Evolutionary conservation across 371 early-diverging fungal species (phyloP).

Genomic region (Mucor lusitanicus): DNA sequence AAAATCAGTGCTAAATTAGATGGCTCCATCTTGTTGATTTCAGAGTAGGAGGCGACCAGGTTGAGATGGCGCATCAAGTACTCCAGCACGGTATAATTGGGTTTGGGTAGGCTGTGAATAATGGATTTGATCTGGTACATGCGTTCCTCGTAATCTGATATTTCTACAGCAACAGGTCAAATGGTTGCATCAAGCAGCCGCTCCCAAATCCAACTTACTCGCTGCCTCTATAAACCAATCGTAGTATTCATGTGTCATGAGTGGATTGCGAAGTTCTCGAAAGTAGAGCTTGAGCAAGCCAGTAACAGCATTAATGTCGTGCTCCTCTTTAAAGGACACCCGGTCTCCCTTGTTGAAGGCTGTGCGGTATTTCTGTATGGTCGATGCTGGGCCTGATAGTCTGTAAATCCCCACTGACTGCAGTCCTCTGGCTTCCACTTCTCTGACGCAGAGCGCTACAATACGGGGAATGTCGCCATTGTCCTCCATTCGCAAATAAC

Average conservation of each 20-base stretch:
- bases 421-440: slow-evolving; percentile 69
- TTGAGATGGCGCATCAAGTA: slow-evolving; percentile 73
- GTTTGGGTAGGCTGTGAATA: slow-evolving; percentile 70
- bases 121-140: slow-evolving; percentile 70
- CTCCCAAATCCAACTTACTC: slow-evolving; percentile 45
- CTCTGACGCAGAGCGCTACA: slow-evolving; percentile 63
- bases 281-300: slow-evolving; percentile 81
- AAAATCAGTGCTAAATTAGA: slow-evolving; percentile 85
- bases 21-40: slow-evolving; percentile 87
- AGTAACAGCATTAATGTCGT: slow-evolving; percentile 79
- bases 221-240: slow-evolving; percentile 77
- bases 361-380: slow-evolving; percentile 66
- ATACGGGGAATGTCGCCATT: slow-evolving; percentile 61
- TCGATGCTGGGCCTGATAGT: slow-evolving; percentile 75
- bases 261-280: slow-evolving; percentile 76
- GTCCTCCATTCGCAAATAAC: slow-evolving; percentile 48
- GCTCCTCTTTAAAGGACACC: slow-evolving; percentile 53
- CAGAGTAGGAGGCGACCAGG: slow-evolving; percentile 61
- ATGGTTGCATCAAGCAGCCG: not conserved
- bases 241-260: slow-evolving; percentile 79
- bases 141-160: slow-evolving; percentile 73
- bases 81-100: slow-evolving; percentile 71
- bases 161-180: slow-evolving; percentile 43
- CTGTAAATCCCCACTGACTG: slow-evolving; percentile 80
- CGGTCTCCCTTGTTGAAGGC: slow-evolving; percentile 55